Percentiles rank a stretch among this genome's conserved stretches.
phyloP scores from a whole-genome alignment of 164 flowering plant species.

The Annona squamosa region DNA sequence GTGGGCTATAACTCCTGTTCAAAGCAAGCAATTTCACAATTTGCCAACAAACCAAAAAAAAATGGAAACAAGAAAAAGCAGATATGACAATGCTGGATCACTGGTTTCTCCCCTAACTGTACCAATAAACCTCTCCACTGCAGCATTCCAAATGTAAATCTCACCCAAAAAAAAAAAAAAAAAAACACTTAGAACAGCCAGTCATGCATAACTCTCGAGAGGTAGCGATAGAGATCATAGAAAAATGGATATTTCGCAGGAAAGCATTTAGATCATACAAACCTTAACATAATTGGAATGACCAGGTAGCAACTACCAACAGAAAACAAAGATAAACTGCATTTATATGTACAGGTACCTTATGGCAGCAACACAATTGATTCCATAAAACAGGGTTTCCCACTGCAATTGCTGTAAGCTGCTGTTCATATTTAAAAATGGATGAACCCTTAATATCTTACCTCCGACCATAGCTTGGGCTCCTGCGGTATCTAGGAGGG shows the following conservation, averaged over 20 bases:
- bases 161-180: too few relatives aligned
- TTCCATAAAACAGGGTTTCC: too few relatives aligned
- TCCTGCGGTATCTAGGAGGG: constrained; percentile 63
- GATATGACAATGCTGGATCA: not conserved
- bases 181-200: too few relatives aligned
- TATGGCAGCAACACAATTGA: not conserved
- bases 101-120: not conserved
- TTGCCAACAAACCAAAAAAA: not conserved
- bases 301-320: not conserved
- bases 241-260: not conserved
- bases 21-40: constrained; percentile 1
- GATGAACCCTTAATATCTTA: constrained; percentile 11
- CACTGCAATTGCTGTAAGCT: not conserved
- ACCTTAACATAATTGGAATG: not conserved
- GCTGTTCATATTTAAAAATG: not conserved
- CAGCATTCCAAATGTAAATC: too few relatives aligned
- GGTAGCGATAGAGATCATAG: too few relatives aligned
- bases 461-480: constrained; percentile 96
- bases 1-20: constrained; percentile 81
- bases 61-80: not conserved
- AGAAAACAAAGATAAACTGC: not conserved
- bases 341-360: not conserved
- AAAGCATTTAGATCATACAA: not conserved
- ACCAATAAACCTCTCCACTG: too few relatives aligned
- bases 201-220: too few relatives aligned